phyloP scores from a whole-genome alignment of 495 filamentous ascomycete species.

The Annulohypoxylon maeteangense region DNA sequence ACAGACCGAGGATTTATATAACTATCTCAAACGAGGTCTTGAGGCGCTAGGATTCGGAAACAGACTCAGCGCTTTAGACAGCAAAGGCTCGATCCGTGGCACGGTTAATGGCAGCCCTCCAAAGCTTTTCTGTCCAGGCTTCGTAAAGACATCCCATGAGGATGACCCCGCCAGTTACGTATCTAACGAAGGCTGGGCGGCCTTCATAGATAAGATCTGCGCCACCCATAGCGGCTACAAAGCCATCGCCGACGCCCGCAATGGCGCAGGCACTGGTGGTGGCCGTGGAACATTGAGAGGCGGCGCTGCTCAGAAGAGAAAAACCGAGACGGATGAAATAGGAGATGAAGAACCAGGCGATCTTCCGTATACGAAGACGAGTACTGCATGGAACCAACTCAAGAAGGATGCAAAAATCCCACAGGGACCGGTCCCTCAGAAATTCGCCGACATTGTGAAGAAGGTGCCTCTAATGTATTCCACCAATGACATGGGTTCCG shows the following conservation, averaged over 20 bases:
- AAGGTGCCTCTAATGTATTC: slow-evolving; percentile 30
- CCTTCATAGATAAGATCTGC: neutral
- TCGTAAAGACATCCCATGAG: neutral
- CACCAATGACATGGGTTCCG: neutral
- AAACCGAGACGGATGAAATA: neutral
- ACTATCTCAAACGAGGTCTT: neutral
- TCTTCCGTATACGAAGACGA: neutral
- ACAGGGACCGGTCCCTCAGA: neutral
- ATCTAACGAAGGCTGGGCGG: neutral
- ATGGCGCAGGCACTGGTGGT: too few relatives aligned
- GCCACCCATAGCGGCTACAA: too few relatives aligned
- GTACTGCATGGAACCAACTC: slow-evolving; percentile 1
- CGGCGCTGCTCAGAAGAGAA: neutral
- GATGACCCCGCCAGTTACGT: too few relatives aligned
- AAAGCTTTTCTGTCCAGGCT: neutral
- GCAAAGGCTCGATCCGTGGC: neutral
- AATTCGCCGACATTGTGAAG: neutral
- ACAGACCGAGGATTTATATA: neutral
- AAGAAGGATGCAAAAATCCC: neutral
- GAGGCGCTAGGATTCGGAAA: neutral
- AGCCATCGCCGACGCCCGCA: too few relatives aligned
- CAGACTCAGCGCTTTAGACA: neutral
- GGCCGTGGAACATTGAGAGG: neutral
- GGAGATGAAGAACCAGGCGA: neutral
- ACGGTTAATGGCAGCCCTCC: neutral